These are phyloP conservation scores for Aureobasidium melanogenum DNA, from an alignment of 2,329 filamentous ascomycete genomes.

Conservation along the genomic window DNA sequence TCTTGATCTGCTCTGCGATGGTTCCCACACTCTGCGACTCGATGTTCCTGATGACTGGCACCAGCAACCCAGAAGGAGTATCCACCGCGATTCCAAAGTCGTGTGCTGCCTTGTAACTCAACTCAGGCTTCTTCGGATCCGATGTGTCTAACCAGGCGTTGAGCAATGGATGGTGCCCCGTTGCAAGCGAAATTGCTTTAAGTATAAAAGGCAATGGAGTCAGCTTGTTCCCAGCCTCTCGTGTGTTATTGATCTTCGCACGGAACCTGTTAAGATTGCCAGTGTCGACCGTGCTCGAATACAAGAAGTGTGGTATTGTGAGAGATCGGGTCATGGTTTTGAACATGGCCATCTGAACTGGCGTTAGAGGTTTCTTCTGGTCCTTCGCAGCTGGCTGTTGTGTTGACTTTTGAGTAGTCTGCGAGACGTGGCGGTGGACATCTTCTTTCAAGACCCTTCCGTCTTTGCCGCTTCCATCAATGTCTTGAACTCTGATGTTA, in stretches of 20 bases:
- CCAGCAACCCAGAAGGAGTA: slow-evolving; percentile 76
- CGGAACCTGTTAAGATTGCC: slow-evolving; percentile 65
- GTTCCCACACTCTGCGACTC: slow-evolving; percentile 65
- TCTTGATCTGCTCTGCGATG: slow-evolving; percentile 66
- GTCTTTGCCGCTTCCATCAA: slow-evolving; percentile 80
- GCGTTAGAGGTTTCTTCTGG: slow-evolving; percentile 59
- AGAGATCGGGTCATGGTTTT: slow-evolving; percentile 92
- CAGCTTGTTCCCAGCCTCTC: slow-evolving; percentile 48
- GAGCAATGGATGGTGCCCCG: slow-evolving; percentile 74
- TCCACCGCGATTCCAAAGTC: slow-evolving; percentile 97
- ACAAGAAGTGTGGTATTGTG: slow-evolving; percentile 88
- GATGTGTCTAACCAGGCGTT: slow-evolving; percentile 72
- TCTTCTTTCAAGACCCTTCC: slow-evolving; percentile 91
- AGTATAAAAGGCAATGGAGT: slow-evolving; percentile 92
- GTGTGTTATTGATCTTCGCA: slow-evolving; percentile 58
- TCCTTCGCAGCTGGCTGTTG: slow-evolving; percentile 44
- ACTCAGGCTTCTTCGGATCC: slow-evolving; percentile 56
- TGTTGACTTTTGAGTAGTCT: slow-evolving; percentile 20
- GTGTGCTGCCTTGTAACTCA: slow-evolving; percentile 74
- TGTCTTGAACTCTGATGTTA: slow-evolving; percentile 65
- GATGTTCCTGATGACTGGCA: slow-evolving; percentile 85
- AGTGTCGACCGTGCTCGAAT: slow-evolving; percentile 83
- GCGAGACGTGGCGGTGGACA: slow-evolving; percentile 45
- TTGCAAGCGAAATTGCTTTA: slow-evolving; percentile 82
- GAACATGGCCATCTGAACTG: slow-evolving; percentile 88